phyloP scores from a whole-genome alignment of 805 yeast genomes.

The Kuraishia capsulata region DNA sequence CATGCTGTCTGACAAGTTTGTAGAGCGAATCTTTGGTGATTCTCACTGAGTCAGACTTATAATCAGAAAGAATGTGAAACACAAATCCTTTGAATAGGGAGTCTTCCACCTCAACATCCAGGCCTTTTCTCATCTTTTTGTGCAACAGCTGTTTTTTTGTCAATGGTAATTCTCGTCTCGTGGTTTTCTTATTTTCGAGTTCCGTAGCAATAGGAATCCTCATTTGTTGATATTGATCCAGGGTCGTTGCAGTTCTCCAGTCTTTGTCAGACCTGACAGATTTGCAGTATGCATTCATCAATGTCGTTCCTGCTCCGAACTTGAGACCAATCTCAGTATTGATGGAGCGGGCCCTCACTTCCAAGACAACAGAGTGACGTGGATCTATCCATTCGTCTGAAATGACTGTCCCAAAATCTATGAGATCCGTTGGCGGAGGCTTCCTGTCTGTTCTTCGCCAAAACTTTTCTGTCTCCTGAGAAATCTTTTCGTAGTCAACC shows the following conservation, averaged over 20 bases:
- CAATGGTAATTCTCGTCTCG: conserved; percentile 1
- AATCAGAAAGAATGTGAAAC: conserved; percentile 50
- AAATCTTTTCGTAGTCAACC: conserved; percentile 52
- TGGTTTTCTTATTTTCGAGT: conserved; percentile 8
- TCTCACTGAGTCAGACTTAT: conserved; percentile 13
- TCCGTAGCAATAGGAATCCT: conserved; percentile 9
- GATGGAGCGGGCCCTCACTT: conserved; percentile 74
- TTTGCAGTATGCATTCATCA: conserved; percentile 70
- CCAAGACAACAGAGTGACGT: conserved; percentile 64
- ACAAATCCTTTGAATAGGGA: conserved; percentile 32
- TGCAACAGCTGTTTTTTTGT: neutral
- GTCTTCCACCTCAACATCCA: conserved; percentile 10
- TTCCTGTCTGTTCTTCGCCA: conserved; percentile 41
- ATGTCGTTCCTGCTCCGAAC: conserved; percentile 60
- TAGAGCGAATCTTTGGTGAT: conserved; percentile 26
- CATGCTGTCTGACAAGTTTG: conserved; percentile 30
- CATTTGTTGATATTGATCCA: conserved; percentile 36
- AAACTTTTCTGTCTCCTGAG: conserved; percentile 43
- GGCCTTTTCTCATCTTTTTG: conserved; percentile 1
- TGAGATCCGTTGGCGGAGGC: conserved; percentile 29
- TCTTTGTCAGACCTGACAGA: conserved; percentile 61
- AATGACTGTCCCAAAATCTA: conserved; percentile 47
- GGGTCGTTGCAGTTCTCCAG: conserved; percentile 43
- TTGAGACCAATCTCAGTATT: conserved; percentile 32
- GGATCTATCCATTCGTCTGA: conserved; percentile 83